Percentiles rank a stretch among this genome's conserved stretches.
These are phyloP conservation scores for Solanum gracilifrons DNA, from an alignment of 257 asterid species.

Conservation along the genomic window DNA sequence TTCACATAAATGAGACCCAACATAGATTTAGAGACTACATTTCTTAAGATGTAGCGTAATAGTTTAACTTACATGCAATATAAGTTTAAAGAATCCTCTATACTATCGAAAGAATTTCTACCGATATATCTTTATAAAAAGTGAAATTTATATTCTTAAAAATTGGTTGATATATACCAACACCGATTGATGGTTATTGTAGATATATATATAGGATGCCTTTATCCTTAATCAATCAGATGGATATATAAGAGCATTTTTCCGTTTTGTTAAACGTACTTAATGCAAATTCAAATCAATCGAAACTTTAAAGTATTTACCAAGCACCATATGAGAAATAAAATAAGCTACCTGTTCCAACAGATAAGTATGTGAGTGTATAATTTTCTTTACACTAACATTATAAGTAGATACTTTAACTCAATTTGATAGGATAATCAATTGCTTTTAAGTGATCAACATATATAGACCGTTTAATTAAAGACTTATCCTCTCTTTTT, in stretches of 20 bases:
- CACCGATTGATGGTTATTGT: not conserved
- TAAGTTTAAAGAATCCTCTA: not conserved
- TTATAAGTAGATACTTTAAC: not conserved
- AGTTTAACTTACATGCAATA: not conserved
- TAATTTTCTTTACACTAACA: not conserved
- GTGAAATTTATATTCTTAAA: not conserved
- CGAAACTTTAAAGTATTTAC: not conserved
- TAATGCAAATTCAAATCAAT: not conserved
- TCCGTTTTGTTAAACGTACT: not conserved
- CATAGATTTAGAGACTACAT: not conserved
- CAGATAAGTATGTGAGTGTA: not conserved
- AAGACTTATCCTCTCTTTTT: not conserved
- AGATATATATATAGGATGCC: not conserved
- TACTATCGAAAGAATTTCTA: not conserved
- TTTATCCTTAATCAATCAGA: not conserved
- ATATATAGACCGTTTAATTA: not conserved
- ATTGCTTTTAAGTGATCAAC: not conserved
- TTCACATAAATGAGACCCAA: not conserved
- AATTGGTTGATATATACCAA: not conserved
- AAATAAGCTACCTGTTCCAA: not conserved
- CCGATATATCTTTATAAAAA: too few relatives aligned
- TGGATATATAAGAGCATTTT: not conserved
- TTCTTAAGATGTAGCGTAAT: not conserved
- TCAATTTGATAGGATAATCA: not conserved
- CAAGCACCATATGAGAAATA: not conserved